Conservation (phyloP, 2,329 filamentous ascomycete genomes). For the Pestalotiopsis sp. region DNA sequence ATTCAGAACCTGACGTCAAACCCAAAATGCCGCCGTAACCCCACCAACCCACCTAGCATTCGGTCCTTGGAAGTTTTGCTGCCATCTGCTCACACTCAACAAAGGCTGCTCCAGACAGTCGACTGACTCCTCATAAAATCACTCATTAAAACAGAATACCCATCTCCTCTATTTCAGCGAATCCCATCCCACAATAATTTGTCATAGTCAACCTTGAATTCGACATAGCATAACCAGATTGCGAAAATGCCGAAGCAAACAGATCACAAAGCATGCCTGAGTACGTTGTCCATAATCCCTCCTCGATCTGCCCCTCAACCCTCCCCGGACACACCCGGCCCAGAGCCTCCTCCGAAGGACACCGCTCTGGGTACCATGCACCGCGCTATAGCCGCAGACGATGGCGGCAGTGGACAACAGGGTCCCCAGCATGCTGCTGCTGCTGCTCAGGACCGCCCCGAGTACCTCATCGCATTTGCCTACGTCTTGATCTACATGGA, state of each 20-base stretch:
- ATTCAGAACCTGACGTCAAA: slow-evolving; percentile 9
- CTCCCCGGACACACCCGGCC: slow-evolving; percentile 6
- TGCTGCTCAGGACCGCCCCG: slow-evolving; percentile 18
- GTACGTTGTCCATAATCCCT: slow-evolving; percentile 42
- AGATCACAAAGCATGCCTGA: slow-evolving; percentile 62
- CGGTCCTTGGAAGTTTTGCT: slow-evolving; percentile 4
- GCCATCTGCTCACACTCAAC: slow-evolving; percentile 8
- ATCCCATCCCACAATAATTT: not conserved
- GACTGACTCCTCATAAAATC: slow-evolving; percentile 14
- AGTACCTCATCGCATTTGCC: slow-evolving; percentile 46
- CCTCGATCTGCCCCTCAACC: slow-evolving; percentile 27
- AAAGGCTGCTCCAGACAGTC: slow-evolving; percentile 15
- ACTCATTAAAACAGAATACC: slow-evolving; percentile 8
- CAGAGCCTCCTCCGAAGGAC: slow-evolving; percentile 7
- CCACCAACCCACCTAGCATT: slow-evolving; percentile 12
- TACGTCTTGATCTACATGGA: slow-evolving; percentile 58
- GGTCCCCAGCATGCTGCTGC: slow-evolving; percentile 17
- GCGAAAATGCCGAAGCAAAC: slow-evolving; percentile 39
- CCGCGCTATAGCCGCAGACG: not conserved
- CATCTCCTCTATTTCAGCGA: not conserved
- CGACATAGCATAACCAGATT: slow-evolving; percentile 31
- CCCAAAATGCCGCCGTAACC: not conserved
- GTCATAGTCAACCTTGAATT: not conserved
- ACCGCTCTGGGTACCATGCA: not conserved
- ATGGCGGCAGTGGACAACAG: slow-evolving; percentile 11